phyloP scores from a whole-genome alignment of 23 red algal genomes.

The Pyropia yezoensis region DNA sequence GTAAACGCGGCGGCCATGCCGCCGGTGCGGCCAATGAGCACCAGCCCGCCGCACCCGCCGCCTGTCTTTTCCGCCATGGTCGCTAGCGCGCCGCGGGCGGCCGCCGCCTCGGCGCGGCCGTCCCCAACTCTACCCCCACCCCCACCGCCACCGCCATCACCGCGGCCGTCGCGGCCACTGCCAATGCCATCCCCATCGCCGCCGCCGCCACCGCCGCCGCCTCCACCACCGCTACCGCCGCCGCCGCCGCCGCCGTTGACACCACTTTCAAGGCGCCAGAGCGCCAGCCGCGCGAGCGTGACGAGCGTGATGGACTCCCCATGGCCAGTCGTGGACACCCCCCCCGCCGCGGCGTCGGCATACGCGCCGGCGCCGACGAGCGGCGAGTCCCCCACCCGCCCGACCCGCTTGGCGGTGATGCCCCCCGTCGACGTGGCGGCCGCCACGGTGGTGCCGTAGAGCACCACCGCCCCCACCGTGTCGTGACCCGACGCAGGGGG shows the following conservation, averaged over 20 bases:
- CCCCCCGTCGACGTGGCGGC: slow-evolving; percentile 84
- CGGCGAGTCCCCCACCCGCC: slow-evolving; percentile 86
- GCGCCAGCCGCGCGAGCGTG: slow-evolving; percentile 24
- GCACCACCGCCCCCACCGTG: slow-evolving; percentile 87
- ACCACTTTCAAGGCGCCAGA: slow-evolving; percentile 21
- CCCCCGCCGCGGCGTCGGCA: slow-evolving; percentile 48
- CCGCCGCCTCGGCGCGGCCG: slow-evolving; percentile 10
- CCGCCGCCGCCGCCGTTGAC: background rate
- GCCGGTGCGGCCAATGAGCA: slow-evolving; percentile 51
- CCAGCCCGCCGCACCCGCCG: slow-evolving; percentile 66
- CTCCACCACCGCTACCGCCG: background rate
- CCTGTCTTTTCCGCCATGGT: slow-evolving; percentile 69
- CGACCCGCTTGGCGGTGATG: slow-evolving; percentile 81
- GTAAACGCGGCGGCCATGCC: slow-evolving; percentile 44
- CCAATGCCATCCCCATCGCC: background rate
- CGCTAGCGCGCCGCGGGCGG: slow-evolving; percentile 23
- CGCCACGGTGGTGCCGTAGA: slow-evolving; percentile 61
- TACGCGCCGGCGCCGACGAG: slow-evolving; percentile 73
- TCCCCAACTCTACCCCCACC: background rate
- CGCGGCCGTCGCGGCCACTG: no score
- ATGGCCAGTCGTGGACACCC: slow-evolving; percentile 72
- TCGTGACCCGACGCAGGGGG: slow-evolving; percentile 48
- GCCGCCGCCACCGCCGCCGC: slow-evolving; percentile 64
- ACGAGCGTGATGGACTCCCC: slow-evolving; percentile 84
- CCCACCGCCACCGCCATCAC: background rate